A percentile compares a stretch with the other conserved stretches of the same genome.
Evolutionary conservation across 1,284 basidiomycete species (phyloP).

Genomic region (Irpex sp.): DNA sequence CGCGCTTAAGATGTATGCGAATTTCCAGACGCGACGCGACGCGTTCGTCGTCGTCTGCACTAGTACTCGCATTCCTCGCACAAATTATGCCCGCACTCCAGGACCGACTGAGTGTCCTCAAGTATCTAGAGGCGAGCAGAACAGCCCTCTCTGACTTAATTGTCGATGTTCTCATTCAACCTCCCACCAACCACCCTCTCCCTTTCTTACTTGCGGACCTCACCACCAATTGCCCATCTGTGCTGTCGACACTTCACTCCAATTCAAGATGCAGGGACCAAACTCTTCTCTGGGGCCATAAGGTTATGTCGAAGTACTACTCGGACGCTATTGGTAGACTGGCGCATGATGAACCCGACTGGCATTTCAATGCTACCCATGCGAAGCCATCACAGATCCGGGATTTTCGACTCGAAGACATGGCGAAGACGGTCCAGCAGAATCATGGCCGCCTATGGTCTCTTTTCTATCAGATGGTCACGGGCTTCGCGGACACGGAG

Average conservation of each 20-base stretch:
- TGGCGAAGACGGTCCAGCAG: not conserved
- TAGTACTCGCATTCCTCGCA: no score
- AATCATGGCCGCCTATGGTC: no score
- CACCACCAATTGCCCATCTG: no score
- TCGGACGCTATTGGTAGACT: not conserved
- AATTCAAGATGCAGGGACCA: not conserved
- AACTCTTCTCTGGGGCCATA: not conserved
- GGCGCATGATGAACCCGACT: not conserved
- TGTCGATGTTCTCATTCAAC: no score
- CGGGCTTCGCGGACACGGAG: no score
- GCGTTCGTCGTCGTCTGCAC: not conserved
- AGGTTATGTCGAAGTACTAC: not conserved
- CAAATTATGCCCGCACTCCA: no score
- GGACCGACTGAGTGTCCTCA: no score
- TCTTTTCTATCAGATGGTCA: no score
- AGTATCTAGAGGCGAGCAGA: no score
- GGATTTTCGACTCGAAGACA: not conserved
- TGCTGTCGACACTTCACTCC: not conserved
- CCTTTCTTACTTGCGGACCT: no score
- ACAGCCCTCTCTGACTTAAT: no score
- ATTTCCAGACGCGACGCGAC: not conserved
- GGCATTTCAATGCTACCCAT: not conserved
- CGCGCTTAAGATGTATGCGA: not conserved
- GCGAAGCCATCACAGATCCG: not conserved
- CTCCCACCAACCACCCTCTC: no score